These are phyloP conservation scores for Podosphaera aphanis DNA, from an alignment of 2,329 filamentous ascomycete species.

Conservation along the genomic window DNA sequence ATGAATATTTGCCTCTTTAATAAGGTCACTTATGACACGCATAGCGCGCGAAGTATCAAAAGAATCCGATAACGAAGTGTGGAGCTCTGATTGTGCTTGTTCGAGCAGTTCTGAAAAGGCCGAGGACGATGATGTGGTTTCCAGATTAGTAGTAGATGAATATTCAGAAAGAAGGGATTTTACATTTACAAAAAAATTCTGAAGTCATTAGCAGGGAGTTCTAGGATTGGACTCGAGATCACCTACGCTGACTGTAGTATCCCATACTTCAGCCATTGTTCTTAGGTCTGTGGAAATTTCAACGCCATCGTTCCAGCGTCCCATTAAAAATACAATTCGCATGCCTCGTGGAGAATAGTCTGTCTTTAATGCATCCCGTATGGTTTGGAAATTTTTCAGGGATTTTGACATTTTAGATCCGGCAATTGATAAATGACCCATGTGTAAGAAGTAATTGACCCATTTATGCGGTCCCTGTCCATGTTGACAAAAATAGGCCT, in stretches of 20 bases:
- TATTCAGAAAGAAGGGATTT: constrained; percentile 30
- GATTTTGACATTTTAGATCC: constrained; percentile 93
- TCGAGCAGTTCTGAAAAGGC: constrained; percentile 26
- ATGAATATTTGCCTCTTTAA: constrained; percentile 51
- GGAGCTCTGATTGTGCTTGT: constrained; percentile 29
- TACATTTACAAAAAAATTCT: constrained; percentile 35
- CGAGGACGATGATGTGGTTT: constrained; percentile 7
- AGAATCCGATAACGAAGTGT: constrained; percentile 49
- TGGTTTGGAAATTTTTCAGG: constrained; percentile 88
- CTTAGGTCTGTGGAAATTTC: constrained; percentile 74
- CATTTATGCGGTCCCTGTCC: constrained; percentile 38
- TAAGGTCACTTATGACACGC: constrained; percentile 52
- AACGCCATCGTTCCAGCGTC: constrained; percentile 73
- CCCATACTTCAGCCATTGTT: constrained; percentile 52
- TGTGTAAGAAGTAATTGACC: constrained; percentile 92
- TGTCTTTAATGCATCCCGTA: constrained; percentile 51
- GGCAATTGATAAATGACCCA: constrained; percentile 74
- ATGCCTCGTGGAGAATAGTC: constrained; percentile 57
- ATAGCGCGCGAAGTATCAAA: constrained; percentile 71
- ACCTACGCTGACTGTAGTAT: constrained; percentile 46
- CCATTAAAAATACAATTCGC: constrained; percentile 68
- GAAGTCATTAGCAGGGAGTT: constrained; percentile 3
- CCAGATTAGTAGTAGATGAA: constrained; percentile 6
- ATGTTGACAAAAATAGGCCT: constrained; percentile 42
- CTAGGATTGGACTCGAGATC: neutral